A percentile compares a stretch with the other conserved stretches of the same genome.
Evolutionary conservation across 176 grass and related monocot species (phyloP).

Genomic region (Aechmea fasciata): DNA sequence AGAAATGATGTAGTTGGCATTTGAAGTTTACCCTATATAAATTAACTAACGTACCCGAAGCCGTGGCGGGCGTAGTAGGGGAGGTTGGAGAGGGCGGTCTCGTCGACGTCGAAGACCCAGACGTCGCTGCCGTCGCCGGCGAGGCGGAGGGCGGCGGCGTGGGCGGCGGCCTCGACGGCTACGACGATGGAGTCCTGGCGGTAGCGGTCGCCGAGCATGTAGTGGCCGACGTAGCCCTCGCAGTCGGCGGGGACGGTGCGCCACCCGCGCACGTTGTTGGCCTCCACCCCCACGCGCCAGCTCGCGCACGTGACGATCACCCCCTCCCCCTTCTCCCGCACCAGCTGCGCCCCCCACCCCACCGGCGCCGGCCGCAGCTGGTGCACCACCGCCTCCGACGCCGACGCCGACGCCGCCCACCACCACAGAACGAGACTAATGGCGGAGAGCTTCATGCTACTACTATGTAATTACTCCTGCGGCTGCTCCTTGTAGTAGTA

Average conservation of each 20-base stretch:
- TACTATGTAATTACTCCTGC: too few species aligned
- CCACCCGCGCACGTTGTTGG: slow-evolving; percentile 38
- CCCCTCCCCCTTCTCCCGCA: neutral
- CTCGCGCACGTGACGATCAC: slow-evolving; percentile 39
- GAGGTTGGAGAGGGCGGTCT: slow-evolving; percentile 48
- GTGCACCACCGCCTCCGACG: neutral
- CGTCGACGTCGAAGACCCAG: slow-evolving; percentile 58
- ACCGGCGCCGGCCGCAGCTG: slow-evolving; percentile 22
- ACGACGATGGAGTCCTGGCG: slow-evolving; percentile 35
- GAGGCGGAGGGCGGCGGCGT: slow-evolving; percentile 22
- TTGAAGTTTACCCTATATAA: too few species aligned
- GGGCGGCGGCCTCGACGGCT: slow-evolving; percentile 34
- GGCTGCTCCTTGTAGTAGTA: too few species aligned
- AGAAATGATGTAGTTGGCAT: too few species aligned
- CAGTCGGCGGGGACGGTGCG: slow-evolving; percentile 26
- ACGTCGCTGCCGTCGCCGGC: slow-evolving; percentile 39
- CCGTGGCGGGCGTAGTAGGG: slow-evolving; percentile 46
- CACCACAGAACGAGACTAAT: too few species aligned
- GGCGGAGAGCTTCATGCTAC: too few species aligned
- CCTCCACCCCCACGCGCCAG: slow-evolving; percentile 43
- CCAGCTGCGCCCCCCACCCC: neutral
- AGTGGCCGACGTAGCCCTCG: slow-evolving; percentile 34
- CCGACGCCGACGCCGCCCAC: slow-evolving; percentile 4
- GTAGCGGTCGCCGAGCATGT: slow-evolving; percentile 41
- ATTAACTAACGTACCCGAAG: slow-evolving; percentile 33